These are phyloP conservation scores for Mycena rebaudengoi DNA, from an alignment of 768 basidiomycete genomes.

Conservation along the genomic window DNA sequence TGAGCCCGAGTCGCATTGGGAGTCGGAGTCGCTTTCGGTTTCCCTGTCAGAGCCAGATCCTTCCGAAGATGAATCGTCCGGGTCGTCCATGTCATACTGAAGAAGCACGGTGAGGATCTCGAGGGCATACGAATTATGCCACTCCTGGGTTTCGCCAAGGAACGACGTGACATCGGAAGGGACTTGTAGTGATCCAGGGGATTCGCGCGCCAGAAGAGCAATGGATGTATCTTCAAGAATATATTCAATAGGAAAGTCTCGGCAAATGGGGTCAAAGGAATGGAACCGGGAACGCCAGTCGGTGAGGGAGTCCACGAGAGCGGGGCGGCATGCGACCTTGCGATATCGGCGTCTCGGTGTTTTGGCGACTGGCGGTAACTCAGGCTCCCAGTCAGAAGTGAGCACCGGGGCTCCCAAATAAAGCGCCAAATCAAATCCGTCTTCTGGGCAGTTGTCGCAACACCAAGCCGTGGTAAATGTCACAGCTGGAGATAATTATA, in stretches of 20 bases:
- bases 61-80: not conserved
- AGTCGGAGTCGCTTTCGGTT: too few species aligned
- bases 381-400: not conserved
- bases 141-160: not conserved
- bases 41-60: not conserved
- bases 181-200: not conserved
- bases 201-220: not conserved
- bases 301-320: not conserved
- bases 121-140: not conserved
- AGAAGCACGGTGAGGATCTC: not conserved
- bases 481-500: too few species aligned
- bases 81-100: not conserved
- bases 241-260: not conserved
- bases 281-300: not conserved
- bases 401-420: not conserved
- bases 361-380: too few species aligned
- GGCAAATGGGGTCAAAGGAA: not conserved
- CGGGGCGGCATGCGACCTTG: not conserved
- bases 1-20: too few species aligned
- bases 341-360: not conserved
- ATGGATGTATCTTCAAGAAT: not conserved
- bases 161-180: not conserved
- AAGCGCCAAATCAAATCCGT: not conserved
- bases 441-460: too few species aligned
- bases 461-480: not conserved